These are phyloP conservation scores for Phialemoniopsis sp. DNA, from an alignment of 2,329 filamentous ascomycete species.

Conservation along the genomic window DNA sequence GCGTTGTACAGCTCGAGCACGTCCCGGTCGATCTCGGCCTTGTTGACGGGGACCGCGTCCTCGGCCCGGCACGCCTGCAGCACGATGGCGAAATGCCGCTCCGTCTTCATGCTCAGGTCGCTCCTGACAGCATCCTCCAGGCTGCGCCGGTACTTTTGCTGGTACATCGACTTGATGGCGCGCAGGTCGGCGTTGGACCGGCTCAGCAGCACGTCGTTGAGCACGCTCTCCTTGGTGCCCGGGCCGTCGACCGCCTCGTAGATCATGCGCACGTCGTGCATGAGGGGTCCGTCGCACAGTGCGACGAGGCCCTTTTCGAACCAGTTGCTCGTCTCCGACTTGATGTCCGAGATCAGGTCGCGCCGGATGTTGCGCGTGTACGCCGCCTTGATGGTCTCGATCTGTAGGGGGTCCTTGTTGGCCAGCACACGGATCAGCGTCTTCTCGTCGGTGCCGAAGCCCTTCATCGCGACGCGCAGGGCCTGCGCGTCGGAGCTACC, in stretches of 20 bases:
- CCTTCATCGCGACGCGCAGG: slow-evolving; percentile 83
- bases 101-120: slow-evolving; percentile 83
- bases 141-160: slow-evolving; percentile 57
- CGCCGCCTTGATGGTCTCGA: slow-evolving; percentile 61
- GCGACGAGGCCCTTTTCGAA: slow-evolving; percentile 73
- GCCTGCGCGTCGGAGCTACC: slow-evolving; percentile 64
- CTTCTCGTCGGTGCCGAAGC: slow-evolving; percentile 82
- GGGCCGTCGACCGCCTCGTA: slow-evolving; percentile 69
- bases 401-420: slow-evolving; percentile 72
- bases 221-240: slow-evolving; percentile 80
- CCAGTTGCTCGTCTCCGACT: slow-evolving; percentile 71
- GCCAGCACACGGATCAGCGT: slow-evolving; percentile 66
- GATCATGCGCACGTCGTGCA: slow-evolving; percentile 69
- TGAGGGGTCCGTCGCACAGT: slow-evolving; percentile 73
- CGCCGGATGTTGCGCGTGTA: slow-evolving; percentile 64
- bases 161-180: slow-evolving; percentile 80
- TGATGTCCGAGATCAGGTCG: slow-evolving; percentile 69
- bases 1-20: slow-evolving; percentile 73
- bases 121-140: slow-evolving; percentile 70
- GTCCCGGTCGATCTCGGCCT: slow-evolving; percentile 70
- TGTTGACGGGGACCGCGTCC: slow-evolving; percentile 70
- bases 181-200: slow-evolving; percentile 83
- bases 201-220: slow-evolving; percentile 82
- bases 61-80: slow-evolving; percentile 71
- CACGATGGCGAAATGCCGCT: slow-evolving; percentile 80